Evolutionary conservation across 805 yeast species (phyloP), one percentile per base, ranked within the genome.

Genomic region (Hanseniaspora lachancei): DNA sequence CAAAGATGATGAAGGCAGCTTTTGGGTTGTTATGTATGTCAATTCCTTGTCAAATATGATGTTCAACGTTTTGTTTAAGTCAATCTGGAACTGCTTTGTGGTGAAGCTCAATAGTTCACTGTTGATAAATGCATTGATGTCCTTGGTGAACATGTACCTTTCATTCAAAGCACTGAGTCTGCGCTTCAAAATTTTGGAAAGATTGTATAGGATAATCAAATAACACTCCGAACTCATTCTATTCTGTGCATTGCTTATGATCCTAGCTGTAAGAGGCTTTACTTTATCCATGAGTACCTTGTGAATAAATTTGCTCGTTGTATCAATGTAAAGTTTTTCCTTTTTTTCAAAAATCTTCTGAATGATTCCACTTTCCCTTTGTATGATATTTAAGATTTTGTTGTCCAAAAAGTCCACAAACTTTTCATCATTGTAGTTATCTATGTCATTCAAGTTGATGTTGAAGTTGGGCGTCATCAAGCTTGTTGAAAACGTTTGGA

Each of bases 1-100:
- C 18, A 62, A 58, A 21, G 67, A 59, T 5, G 55, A 44, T 27
- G 49, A 24, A 3, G 49, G 43, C 5, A 52, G 8, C 23, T 44
- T 48, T 18, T 52, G 49, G 1, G 40, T n/a, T 6, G 38, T 15
- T 2, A 52, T 46, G 27, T 52, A 44, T n/a, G 36, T 52, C 32
- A 52, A 39, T 16, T 18, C 20, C 15, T 42, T 24, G 7, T 20
- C n/a, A 24, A 49, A 42, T 24, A 52, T 5, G 4, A 52, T 16
- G n/a, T 52, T 52, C n/a, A 52, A 20, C 6, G 55, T 9, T 15
- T 52, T 52, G 35, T 43, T 44, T 40, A 52, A 39, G 16, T 38
- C 47, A 18, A 52, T 5, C n/a, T 52, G 55, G n/a, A 35, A 52
- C 7, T 44, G 44, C 34, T 52, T 52, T 13, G 38, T 35, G 27